These are phyloP conservation scores for Echinosophora koreensis DNA, from an alignment of 306 rosid species.

Conservation along the genomic window DNA sequence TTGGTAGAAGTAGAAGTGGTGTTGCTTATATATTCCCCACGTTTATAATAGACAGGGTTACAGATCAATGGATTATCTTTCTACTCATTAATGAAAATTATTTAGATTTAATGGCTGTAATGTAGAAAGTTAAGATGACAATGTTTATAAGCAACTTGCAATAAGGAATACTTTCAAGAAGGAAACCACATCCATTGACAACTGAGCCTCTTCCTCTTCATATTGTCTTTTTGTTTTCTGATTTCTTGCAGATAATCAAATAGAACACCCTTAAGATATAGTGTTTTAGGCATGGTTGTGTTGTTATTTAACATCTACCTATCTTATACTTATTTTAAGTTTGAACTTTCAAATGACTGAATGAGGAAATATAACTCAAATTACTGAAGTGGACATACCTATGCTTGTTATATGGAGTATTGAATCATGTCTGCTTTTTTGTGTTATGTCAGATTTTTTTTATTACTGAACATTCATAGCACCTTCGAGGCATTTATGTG, in stretches of 20 bases:
- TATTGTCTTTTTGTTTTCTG: not conserved
- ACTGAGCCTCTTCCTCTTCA: conserved; percentile 45
- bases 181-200: conserved; percentile 81
- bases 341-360: not conserved
- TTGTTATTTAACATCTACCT: conserved; percentile 25
- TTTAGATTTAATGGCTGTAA: conserved; percentile 1
- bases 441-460: too few species aligned
- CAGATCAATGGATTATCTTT: not conserved
- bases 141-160: conserved; percentile 47
- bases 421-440: too few species aligned
- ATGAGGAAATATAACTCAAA: not conserved
- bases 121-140: conserved; percentile 32
- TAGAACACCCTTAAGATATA: conserved; percentile 56
- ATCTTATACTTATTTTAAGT: not conserved
- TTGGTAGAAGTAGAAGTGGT: conserved; percentile 44
- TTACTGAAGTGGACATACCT: conserved; percentile 5
- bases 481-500: too few species aligned
- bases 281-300: conserved; percentile 69
- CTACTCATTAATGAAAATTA: conserved; percentile 9
- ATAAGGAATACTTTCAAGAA: conserved; percentile 96
- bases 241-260: conserved; percentile 51
- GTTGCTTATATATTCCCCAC: not conserved
- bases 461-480: too few species aligned
- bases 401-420: conserved; percentile 22
- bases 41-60: not conserved